These are phyloP conservation scores for Phoma sp. DNA, from an alignment of 2,329 filamentous ascomycete species.

Conservation along the genomic window DNA sequence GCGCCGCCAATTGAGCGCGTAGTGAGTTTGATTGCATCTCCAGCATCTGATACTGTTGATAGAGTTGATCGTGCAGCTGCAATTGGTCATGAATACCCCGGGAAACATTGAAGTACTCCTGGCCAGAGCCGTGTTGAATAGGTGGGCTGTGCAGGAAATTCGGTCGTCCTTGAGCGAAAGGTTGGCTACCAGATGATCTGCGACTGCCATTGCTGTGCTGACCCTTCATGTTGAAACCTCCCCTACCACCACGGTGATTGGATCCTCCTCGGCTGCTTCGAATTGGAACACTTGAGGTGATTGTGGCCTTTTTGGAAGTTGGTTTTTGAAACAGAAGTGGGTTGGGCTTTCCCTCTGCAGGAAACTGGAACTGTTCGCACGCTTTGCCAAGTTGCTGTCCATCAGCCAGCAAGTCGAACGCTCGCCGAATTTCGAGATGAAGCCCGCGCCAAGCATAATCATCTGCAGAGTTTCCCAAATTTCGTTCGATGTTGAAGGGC, in stretches of 20 bases:
- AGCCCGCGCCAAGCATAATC: constrained; percentile 92
- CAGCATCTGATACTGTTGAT: constrained; percentile 56
- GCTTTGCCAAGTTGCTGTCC: constrained; percentile 77
- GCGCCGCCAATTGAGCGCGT: constrained; percentile 44
- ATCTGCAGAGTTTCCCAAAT: constrained; percentile 94
- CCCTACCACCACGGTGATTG: constrained; percentile 53
- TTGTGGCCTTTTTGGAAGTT: constrained; percentile 60
- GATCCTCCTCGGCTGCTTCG: constrained; percentile 55
- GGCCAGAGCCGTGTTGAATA: constrained; percentile 40
- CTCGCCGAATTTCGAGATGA: constrained; percentile 85
- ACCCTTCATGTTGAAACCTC: constrained; percentile 57
- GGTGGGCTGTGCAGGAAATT: constrained; percentile 53
- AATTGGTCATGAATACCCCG: constrained; percentile 50
- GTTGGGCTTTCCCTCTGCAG: constrained; percentile 72
- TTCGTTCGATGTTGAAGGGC: constrained; percentile 87
- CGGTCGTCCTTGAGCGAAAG: constrained; percentile 50
- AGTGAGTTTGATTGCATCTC: constrained; percentile 51
- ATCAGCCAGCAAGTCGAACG: constrained; percentile 80
- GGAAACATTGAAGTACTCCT: constrained; percentile 54
- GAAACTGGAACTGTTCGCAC: constrained; percentile 87
- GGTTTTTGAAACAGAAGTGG: constrained; percentile 58
- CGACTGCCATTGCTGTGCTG: constrained; percentile 51
- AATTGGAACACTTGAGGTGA: constrained; percentile 57
- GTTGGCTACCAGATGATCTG: constrained; percentile 63
- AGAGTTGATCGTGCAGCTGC: constrained; percentile 56